phyloP scores from a whole-genome alignment of 148 eudicot genomes.

The Chenopodium suecicum region DNA sequence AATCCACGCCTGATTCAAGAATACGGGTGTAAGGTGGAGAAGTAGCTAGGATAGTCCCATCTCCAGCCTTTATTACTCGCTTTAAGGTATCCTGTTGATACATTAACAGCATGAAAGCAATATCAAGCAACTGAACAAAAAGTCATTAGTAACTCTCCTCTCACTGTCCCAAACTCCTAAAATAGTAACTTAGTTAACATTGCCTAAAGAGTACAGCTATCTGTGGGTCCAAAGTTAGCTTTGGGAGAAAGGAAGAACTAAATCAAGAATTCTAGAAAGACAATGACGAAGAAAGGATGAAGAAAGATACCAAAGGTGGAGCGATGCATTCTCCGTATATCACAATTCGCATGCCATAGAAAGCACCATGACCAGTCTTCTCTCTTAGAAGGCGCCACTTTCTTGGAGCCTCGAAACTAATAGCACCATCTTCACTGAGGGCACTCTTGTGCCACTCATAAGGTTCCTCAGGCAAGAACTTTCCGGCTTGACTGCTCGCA shows the following conservation, averaged over 20 bases:
- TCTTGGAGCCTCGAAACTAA: conserved; percentile 87
- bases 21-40: conserved; percentile 93
- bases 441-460: conserved; percentile 90
- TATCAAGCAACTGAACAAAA: not conserved
- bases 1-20: conserved; percentile 68
- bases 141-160: not conserved
- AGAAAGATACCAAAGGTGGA: conserved; percentile 72
- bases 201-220: not conserved
- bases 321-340: conserved; percentile 95
- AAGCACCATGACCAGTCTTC: conserved; percentile 93
- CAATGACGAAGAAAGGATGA: not conserved
- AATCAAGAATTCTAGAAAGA: not conserved
- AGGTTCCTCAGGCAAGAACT: conserved; percentile 79
- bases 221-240: not conserved
- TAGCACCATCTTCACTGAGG: conserved; percentile 82
- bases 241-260: not conserved
- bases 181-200: not conserved
- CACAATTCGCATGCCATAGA: conserved; percentile 76
- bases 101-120: not conserved
- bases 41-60: conserved; percentile 92
- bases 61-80: conserved; percentile 90
- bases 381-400: conserved; percentile 92
- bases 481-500: conserved; percentile 74
- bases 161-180: not conserved
- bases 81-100: conserved; percentile 76